A percentile compares a stretch with the other conserved stretches of the same genome.
phyloP scores from a whole-genome alignment of 768 basidiomycete genomes.

The Mycena maculata region DNA sequence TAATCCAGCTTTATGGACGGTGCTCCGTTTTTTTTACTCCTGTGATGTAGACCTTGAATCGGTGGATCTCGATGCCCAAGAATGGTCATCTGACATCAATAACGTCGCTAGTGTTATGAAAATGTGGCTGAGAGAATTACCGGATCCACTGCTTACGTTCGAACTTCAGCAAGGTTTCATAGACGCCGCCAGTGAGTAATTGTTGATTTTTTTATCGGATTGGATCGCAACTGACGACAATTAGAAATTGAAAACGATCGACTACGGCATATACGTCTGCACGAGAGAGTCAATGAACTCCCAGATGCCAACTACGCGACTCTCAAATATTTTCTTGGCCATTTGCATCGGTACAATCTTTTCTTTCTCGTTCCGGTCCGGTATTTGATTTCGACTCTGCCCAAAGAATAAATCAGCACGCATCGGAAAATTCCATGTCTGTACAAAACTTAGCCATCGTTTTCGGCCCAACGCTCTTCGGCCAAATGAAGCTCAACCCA shows the following conservation, averaged over 20 bases:
- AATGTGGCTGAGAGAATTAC: constrained; percentile 95
- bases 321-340: constrained; percentile 94
- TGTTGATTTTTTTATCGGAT: constrained; percentile 12
- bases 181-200: constrained; percentile 91
- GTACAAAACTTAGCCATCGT: constrained; percentile 95
- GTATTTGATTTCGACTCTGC: constrained; percentile 4
- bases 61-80: constrained; percentile 87
- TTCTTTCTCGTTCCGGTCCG: background rate
- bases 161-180: constrained; percentile 91
- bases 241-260: constrained; percentile 94
- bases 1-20: constrained; percentile 39
- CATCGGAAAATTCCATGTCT: constrained; percentile 90
- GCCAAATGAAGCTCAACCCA: constrained; percentile 61
- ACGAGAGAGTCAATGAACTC: constrained; percentile 97
- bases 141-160: constrained; percentile 90
- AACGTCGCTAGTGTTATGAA: constrained; percentile 95
- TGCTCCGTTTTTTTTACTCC: constrained; percentile 10
- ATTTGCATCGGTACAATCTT: constrained; percentile 79
- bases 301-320: constrained; percentile 99
- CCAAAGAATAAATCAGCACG: constrained; percentile 82
- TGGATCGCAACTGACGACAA: constrained; percentile 7
- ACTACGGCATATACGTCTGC: constrained; percentile 92
- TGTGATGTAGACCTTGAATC: constrained; percentile 74
- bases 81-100: constrained; percentile 96
- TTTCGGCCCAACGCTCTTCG: constrained; percentile 97